phyloP scores from a whole-genome alignment of 345 rosid species.

The Streptanthus diversifolius region DNA sequence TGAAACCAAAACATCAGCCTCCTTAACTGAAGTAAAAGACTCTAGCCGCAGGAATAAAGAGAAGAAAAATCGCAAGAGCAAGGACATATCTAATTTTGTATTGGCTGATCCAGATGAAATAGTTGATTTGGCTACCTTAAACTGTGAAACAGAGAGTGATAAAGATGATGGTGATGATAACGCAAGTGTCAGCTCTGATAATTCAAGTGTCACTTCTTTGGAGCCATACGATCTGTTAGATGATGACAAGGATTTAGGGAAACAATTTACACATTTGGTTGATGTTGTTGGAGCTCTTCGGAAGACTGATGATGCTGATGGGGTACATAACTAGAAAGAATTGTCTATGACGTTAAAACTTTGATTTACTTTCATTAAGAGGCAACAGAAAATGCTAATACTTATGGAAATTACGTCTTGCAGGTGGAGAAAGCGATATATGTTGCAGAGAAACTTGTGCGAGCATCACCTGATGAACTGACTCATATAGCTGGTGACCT shows the following conservation, averaged over 20 bases:
- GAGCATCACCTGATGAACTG: conserved; percentile 94
- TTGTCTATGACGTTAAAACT: conserved; percentile 15
- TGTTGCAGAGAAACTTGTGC: conserved; percentile 84
- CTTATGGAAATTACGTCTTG: conserved; percentile 2
- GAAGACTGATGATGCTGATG: conserved; percentile 85
- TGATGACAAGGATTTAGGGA: conserved; percentile 69
- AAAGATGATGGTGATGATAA: conserved; percentile 53
- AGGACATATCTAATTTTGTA: conserved; percentile 41
- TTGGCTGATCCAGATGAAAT: conserved; percentile 87
- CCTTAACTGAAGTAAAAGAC: conserved; percentile 36
- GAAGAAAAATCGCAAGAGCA: conserved; percentile 39
- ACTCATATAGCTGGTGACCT: conserved; percentile 74
- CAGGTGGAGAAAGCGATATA: conserved; percentile 91
- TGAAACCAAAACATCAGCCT: conserved; percentile 34
- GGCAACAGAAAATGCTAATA: background rate
- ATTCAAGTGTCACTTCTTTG: conserved; percentile 68
- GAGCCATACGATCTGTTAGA: conserved; percentile 91
- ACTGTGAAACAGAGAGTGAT: conserved; percentile 53
- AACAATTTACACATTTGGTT: conserved; percentile 69
- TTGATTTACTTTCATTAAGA: background rate
- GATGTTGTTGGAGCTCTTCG: conserved; percentile 91
- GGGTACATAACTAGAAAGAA: conserved; percentile 52
- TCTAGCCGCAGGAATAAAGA: conserved; percentile 19
- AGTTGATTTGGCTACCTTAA: conserved; percentile 70
- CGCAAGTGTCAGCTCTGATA: conserved; percentile 62